A percentile compares a stretch with the other conserved stretches of the same genome.
Conservation (phyloP, 768 basidiomycete species). For the Russula lepida region DNA sequence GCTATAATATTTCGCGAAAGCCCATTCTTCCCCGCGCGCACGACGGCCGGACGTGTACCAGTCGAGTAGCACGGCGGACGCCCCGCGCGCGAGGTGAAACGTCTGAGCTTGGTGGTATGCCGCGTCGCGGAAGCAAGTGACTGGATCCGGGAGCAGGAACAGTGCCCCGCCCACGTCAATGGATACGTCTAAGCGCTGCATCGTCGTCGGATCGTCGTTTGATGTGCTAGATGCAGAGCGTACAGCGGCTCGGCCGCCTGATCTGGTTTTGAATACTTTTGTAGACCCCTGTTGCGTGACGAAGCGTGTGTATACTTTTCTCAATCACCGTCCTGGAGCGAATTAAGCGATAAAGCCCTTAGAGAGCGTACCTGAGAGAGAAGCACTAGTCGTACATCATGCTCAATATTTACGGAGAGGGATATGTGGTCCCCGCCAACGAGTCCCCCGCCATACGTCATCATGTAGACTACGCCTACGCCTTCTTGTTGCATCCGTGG, state of each 20-base stretch:
- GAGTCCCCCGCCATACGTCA: slow-evolving; percentile 88
- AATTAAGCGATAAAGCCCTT: not conserved
- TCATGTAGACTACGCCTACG: slow-evolving; percentile 64
- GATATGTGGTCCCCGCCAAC: slow-evolving; percentile 75
- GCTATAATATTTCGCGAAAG: slow-evolving; percentile 75
- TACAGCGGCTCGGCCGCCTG: slow-evolving; percentile 47
- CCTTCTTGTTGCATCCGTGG: slow-evolving; percentile 44
- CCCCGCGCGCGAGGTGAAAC: slow-evolving; percentile 52
- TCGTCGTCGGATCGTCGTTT: slow-evolving; percentile 33
- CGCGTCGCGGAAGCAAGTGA: slow-evolving; percentile 83
- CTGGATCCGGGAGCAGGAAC: slow-evolving; percentile 84
- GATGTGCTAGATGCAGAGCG: not conserved
- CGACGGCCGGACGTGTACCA: slow-evolving; percentile 89
- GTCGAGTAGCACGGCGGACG: slow-evolving; percentile 72
- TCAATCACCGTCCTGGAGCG: not conserved
- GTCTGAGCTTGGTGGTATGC: slow-evolving; percentile 78
- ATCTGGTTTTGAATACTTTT: slow-evolving; percentile 84
- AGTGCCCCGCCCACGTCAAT: slow-evolving; percentile 49
- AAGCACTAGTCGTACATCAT: slow-evolving; percentile 53
- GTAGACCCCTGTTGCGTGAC: slow-evolving; percentile 68
- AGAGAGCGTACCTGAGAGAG: slow-evolving; percentile 64
- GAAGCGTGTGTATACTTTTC: not conserved
- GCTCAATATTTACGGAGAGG: slow-evolving; percentile 52
- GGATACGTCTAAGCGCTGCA: slow-evolving; percentile 52
- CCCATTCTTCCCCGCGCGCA: slow-evolving; percentile 83